Evolutionary conservation across 1,139 yeast genomes (phyloP).

Genomic region (Nematodospora anomalae): DNA sequence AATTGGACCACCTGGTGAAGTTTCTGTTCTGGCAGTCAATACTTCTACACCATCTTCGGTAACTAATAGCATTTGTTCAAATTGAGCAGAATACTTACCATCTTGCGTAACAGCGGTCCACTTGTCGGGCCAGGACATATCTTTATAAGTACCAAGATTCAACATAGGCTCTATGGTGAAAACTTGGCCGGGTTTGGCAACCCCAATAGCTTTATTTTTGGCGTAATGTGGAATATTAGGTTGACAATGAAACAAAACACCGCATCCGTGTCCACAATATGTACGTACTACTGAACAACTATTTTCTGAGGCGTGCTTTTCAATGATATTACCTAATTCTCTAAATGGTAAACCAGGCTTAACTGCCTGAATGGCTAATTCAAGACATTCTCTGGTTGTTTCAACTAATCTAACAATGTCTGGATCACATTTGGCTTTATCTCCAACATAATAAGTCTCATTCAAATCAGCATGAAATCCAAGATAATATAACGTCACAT

Average conservation of each 20-base stretch:
- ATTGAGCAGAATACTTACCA: constrained; percentile 89
- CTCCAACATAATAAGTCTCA: constrained; percentile 97
- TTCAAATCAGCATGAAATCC: constrained; percentile 95
- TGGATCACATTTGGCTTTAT: constrained; percentile 70
- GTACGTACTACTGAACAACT: constrained; percentile 85
- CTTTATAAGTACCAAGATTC: constrained; percentile 81
- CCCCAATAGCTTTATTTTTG: constrained; percentile 88
- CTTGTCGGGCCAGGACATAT: constrained; percentile 92
- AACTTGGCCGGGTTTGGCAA: constrained; percentile 93
- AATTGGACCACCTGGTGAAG: constrained; percentile 87
- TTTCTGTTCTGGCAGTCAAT: constrained; percentile 74
- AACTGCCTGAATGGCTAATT: constrained; percentile 75
- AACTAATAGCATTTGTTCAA: constrained; percentile 88
- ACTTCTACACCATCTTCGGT: constrained; percentile 95
- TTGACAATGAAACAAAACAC: constrained; percentile 82
- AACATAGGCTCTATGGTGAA: constrained; percentile 99
- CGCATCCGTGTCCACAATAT: constrained; percentile 94
- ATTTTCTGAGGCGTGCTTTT: constrained; percentile 78
- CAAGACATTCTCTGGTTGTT: constrained; percentile 88
- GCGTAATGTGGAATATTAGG: constrained; percentile 96
- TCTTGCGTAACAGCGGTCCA: constrained; percentile 95
- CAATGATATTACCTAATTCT: constrained; percentile 84
- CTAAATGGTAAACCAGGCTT: constrained; percentile 94
- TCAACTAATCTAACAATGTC: constrained; percentile 88
- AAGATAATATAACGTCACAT: constrained; percentile 78